Evolutionary conservation across 2,329 filamentous ascomycete species (phyloP), one percentile per base, ranked within the genome.

Genomic region (Aureobasidium sp.): DNA sequence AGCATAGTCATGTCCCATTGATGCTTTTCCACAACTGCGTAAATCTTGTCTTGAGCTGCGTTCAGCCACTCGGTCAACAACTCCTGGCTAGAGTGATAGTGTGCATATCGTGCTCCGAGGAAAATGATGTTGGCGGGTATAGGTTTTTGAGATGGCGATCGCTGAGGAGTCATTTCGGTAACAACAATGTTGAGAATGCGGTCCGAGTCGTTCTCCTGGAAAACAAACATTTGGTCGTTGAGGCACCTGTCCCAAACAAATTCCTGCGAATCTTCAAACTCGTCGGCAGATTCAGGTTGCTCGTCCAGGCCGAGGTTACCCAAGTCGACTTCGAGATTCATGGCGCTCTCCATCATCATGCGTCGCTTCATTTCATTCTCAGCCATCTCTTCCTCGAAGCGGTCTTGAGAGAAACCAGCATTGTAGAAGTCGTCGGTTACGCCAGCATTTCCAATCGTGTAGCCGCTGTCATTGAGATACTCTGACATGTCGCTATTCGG

Each of bases 1-100:
- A 99, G 79, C 66, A 99, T 96, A 0, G 94, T 99, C 94, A 99
- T 99, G 71, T 99, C 94, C 94, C 94, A 97, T 71, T 99, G 94
- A 69, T 93, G 86, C 63, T 84, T 84, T 74, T 97, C 94, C n/a
- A 99, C 91, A 31, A 96, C 90, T 62, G 91, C 87, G 70, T 97
- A 97, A 68, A 99, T 97, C 74, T 93, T 94, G 69, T 95, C 90
- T 82, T 95, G 95, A 38, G 94, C 90, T 37, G 88, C 87, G 27
- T 89, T 81, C 17, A 99, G 82, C 27, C 97, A 82, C 45, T 88
- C 87, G 19, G 84, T 86, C 10, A 99, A 78, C 10, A 99, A 80
- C 64, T 96, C 92, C 2, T 83, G 82, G 68, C 89, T 95, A 49
- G 93, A 88, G 74, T 99, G 93, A 68, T 99, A 99, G 70, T 97